A percentile compares a stretch with the other conserved stretches of the same genome.
Conservation (phyloP, 805 yeast genomes). For the Candida loeiensis region DNA sequence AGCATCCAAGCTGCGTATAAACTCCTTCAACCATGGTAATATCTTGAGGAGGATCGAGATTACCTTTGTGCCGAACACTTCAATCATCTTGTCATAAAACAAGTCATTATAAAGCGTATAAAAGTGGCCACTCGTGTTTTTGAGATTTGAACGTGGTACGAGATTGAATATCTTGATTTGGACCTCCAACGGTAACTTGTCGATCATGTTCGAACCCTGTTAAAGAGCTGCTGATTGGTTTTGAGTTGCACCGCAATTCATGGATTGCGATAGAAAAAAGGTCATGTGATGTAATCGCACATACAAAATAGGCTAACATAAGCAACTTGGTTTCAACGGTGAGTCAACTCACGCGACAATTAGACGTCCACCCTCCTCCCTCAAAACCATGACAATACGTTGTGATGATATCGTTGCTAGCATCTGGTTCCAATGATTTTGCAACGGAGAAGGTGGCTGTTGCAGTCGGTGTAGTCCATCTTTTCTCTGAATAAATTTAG, state of each 20-base stretch:
- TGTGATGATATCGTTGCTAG: too few species aligned
- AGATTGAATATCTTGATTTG: slow-evolving; percentile 33
- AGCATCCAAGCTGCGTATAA: slow-evolving; percentile 37
- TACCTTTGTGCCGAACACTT: slow-evolving; percentile 37
- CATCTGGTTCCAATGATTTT: too few species aligned
- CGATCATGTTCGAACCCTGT: slow-evolving; percentile 7
- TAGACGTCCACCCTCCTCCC: too few species aligned
- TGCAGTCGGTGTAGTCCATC: too few species aligned
- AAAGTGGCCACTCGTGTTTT: slow-evolving; percentile 39
- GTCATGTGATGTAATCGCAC: background rate
- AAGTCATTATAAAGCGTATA: slow-evolving; percentile 49
- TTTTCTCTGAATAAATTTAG: too few species aligned
- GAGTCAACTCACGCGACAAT: too few species aligned
- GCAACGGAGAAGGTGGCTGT: too few species aligned
- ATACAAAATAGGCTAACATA: background rate
- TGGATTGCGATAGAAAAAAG: background rate
- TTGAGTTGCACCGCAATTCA: background rate
- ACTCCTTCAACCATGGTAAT: slow-evolving; percentile 36
- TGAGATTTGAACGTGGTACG: slow-evolving; percentile 32
- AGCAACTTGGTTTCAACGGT: too few species aligned
- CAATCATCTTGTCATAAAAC: slow-evolving; percentile 37
- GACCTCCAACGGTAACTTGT: slow-evolving; percentile 41
- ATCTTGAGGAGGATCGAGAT: slow-evolving; percentile 29
- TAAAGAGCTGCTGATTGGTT: background rate
- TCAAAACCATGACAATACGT: too few species aligned